Percentiles rank a stretch among this genome's conserved stretches.
Evolutionary conservation across 176 grass and related monocot genomes (phyloP).

Genomic region (Lolium perenne): DNA sequence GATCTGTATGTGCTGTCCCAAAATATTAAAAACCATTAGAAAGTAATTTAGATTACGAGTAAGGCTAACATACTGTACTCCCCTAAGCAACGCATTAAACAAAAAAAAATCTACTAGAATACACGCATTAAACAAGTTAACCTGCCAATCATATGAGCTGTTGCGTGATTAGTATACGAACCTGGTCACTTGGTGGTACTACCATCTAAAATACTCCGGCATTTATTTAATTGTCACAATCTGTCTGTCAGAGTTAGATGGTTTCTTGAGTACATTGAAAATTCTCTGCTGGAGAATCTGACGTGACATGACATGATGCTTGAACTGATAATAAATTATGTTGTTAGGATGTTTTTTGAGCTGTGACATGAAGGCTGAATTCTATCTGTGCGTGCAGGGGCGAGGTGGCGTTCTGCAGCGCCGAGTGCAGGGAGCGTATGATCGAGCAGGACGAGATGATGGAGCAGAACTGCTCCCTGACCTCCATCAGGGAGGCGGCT

Average conservation of each 20-base stretch:
- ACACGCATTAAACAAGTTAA: constrained; percentile 19
- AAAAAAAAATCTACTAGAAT: too few species aligned
- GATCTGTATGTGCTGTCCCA: neutral
- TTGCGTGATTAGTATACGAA: constrained; percentile 33
- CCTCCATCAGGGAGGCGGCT: constrained; percentile 51
- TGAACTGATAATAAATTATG: too few species aligned
- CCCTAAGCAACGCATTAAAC: constrained; percentile 20
- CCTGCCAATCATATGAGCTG: constrained; percentile 46
- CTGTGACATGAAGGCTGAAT: constrained; percentile 27
- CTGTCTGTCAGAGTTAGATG: neutral
- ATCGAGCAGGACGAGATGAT: constrained; percentile 67
- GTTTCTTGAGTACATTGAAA: neutral
- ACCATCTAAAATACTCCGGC: neutral
- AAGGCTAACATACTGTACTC: constrained; percentile 1
- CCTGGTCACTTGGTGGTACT: neutral
- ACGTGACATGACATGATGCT: neutral
- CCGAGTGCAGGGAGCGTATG: constrained; percentile 72
- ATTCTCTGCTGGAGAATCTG: neutral
- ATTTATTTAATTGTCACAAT: constrained; percentile 30
- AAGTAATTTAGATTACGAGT: constrained; percentile 20
- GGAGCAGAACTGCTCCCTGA: constrained; percentile 61
- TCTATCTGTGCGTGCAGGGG: constrained; percentile 52
- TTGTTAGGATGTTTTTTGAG: too few species aligned
- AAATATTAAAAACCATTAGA: neutral
- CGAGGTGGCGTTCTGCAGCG: constrained; percentile 83